Conservation (phyloP, 257 asterid genomes). For the Henckelia pumila region DNA sequence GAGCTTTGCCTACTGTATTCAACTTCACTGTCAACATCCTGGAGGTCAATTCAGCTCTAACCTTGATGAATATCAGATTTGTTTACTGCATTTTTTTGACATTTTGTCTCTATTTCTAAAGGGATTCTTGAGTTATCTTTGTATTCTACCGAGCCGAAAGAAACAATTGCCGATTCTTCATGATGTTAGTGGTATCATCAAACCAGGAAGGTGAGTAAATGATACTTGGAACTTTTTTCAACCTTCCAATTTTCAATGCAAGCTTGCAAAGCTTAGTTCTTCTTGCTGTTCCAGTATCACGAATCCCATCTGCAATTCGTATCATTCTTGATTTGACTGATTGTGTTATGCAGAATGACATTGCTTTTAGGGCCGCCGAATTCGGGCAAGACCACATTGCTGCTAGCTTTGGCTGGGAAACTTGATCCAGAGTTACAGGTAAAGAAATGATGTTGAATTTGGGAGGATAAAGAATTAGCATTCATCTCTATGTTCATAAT, state of each 20-base stretch:
- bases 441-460: constrained; percentile 21
- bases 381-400: constrained; percentile 85
- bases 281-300: too few species aligned
- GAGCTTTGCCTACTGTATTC: constrained; percentile 80
- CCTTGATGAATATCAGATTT: neutral
- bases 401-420: too few species aligned
- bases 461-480: neutral
- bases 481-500: neutral
- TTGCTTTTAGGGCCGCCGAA: constrained; percentile 90
- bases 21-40: constrained; percentile 60
- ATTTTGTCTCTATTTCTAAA: constrained; percentile 18
- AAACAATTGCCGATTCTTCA: constrained; percentile 70
- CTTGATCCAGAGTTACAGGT: constrained; percentile 66
- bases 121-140: constrained; percentile 65
- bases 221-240: neutral
- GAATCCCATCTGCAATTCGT: neutral
- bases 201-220: constrained; percentile 69
- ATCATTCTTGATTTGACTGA: neutral
- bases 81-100: neutral
- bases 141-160: constrained; percentile 62
- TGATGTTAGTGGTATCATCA: constrained; percentile 72
- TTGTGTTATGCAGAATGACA: constrained; percentile 52
- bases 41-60: constrained; percentile 54
- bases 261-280: too few species aligned
- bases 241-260: too few species aligned